Conservation (phyloP, 129 eudicot genomes). For the Heracleum sosnowskyi region DNA sequence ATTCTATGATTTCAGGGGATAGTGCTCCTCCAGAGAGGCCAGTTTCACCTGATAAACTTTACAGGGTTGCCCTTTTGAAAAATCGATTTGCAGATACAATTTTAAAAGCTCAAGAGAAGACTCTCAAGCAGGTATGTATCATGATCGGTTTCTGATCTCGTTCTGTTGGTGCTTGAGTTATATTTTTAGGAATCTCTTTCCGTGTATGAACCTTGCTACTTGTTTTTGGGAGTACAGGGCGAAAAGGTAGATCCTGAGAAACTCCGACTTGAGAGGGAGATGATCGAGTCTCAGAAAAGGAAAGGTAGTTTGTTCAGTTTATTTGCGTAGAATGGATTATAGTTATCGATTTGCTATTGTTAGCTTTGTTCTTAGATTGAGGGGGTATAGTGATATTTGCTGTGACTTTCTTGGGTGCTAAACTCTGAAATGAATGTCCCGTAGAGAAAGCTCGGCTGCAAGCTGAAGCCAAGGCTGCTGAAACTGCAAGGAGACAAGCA, state of each 20-base stretch:
- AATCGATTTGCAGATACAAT: constrained; percentile 76
- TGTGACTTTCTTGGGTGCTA: not conserved
- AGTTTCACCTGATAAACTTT: constrained; percentile 77
- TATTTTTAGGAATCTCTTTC: not conserved
- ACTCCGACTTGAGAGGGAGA: constrained; percentile 74
- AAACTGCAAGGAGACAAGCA: constrained; percentile 57
- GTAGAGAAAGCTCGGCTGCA: constrained; percentile 82
- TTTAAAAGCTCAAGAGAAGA: constrained; percentile 83
- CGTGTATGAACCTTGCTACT: not conserved
- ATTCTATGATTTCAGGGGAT: constrained; percentile 45
- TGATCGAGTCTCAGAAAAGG: constrained; percentile 65
- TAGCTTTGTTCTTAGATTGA: not conserved
- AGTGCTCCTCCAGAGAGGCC: constrained; percentile 56
- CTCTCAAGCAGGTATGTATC: constrained; percentile 50
- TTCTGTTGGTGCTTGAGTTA: not conserved
- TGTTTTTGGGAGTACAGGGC: constrained; percentile 35
- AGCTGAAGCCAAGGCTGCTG: constrained; percentile 95
- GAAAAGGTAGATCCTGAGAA: constrained; percentile 58
- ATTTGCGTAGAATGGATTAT: not conserved
- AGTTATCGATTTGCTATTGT: not conserved
- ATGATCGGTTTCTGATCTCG: too few relatives aligned
- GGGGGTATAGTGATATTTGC: not conserved
- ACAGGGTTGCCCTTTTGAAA: constrained; percentile 71
- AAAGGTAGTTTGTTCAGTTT: constrained; percentile 46
- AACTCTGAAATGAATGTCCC: constrained; percentile 3